Conservation (phyloP, 441 rosid genomes). For the Populus hybrid region DNA sequence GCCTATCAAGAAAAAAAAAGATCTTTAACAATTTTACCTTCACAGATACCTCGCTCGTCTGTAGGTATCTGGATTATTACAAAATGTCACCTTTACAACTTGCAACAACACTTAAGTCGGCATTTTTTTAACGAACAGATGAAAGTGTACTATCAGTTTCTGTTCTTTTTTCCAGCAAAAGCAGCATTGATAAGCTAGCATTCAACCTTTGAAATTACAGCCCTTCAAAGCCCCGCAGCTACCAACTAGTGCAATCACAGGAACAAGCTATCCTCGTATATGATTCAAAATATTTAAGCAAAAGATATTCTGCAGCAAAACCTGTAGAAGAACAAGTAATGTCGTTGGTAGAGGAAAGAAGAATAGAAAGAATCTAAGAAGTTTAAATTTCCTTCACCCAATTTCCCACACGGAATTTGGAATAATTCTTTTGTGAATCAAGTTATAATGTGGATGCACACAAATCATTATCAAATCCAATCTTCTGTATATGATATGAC, state of each 20-base stretch:
- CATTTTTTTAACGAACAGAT: background rate
- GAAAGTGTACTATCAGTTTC: background rate
- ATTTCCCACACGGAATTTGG: background rate
- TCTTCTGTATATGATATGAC: background rate
- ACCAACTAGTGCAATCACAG: background rate
- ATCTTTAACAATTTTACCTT: background rate
- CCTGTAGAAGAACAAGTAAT: constrained; percentile 7
- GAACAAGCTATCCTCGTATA: background rate
- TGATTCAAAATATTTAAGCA: background rate
- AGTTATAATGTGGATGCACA: background rate
- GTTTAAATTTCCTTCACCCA: background rate
- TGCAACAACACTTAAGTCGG: background rate
- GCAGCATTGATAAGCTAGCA: background rate
- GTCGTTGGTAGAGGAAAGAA: background rate
- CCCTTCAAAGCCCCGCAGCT: background rate
- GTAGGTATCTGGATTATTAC: background rate
- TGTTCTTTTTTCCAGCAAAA: background rate
- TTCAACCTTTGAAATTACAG: background rate
- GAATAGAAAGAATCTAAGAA: background rate
- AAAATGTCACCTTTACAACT: background rate
- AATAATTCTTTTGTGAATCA: background rate
- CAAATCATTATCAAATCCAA: background rate
- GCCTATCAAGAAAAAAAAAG: background rate
- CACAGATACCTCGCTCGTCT: background rate
- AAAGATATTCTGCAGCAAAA: background rate